These are phyloP conservation scores for Candida maltosa DNA, from an alignment of 805 yeast genomes.

Conservation along the genomic window DNA sequence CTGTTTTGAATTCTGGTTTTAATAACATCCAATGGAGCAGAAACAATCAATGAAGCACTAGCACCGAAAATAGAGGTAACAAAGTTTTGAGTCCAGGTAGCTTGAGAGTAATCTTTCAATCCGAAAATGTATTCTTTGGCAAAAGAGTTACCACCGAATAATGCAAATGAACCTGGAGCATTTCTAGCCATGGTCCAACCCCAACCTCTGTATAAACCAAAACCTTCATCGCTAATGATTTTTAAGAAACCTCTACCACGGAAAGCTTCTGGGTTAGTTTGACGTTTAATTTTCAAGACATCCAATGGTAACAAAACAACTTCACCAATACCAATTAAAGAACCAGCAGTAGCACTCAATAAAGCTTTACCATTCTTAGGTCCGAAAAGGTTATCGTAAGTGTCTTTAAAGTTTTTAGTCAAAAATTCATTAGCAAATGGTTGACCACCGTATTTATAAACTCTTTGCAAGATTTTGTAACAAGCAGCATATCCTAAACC, in stretches of 20 bases:
- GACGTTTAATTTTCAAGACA: conserved; percentile 96
- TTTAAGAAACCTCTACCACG: conserved; percentile 93
- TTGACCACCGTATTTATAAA: conserved; percentile 98
- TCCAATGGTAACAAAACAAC: conserved; percentile 92
- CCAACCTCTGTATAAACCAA: conserved; percentile 95
- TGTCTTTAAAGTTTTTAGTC: conserved; percentile 64
- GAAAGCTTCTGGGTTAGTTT: conserved; percentile 99
- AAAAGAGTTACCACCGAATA: conserved; percentile 97
- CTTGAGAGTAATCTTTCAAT: conserved; percentile 78
- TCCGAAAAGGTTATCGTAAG: conserved; percentile 78
- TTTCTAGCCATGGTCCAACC: conserved; percentile 99
- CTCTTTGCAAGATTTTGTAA: conserved; percentile 94
- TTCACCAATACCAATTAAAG: conserved; percentile 96
- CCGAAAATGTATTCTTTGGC: conserved; percentile 95
- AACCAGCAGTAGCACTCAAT: conserved; percentile 96
- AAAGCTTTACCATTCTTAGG: conserved; percentile 96
- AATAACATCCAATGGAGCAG: conserved; percentile 97
- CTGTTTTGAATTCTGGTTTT: conserved; percentile 97
- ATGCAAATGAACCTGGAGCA: conserved; percentile 97
- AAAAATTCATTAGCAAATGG: conserved; percentile 96
- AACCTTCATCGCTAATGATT: conserved; percentile 86
- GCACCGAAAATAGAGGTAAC: conserved; percentile 95
- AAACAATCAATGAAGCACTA: conserved; percentile 90
- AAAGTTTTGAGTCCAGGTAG: conserved; percentile 94
- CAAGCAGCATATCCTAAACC: conserved; percentile 98